Evolutionary conservation across 257 asterid genomes (phyloP).

Genomic region (Leptodermis oblonga): DNA sequence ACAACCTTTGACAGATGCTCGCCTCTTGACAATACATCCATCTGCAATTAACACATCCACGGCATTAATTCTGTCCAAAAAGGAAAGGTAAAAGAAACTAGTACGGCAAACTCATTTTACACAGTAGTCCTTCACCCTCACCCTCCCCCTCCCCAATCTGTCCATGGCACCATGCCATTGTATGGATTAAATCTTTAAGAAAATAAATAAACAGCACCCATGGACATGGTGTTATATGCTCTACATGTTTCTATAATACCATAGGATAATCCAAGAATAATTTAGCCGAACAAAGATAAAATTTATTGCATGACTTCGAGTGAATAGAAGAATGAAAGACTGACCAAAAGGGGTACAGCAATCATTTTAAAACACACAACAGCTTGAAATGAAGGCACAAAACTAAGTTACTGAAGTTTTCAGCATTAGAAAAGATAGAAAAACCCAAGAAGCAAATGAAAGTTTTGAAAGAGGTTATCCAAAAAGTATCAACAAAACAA

Average conservation of each 20-base stretch:
- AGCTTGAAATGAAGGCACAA: background rate
- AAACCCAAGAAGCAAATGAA: background rate
- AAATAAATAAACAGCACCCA: background rate
- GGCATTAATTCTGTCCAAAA: background rate
- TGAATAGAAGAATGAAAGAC: background rate
- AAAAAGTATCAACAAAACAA: slow-evolving; percentile 7
- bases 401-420: slow-evolving; percentile 2
- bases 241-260: background rate
- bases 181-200: background rate
- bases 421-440: background rate
- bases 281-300: background rate
- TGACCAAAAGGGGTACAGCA: background rate
- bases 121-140: background rate
- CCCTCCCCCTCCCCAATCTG: background rate
- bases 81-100: background rate
- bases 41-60: slow-evolving; percentile 34
- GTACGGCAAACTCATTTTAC: background rate
- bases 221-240: background rate
- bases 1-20: slow-evolving; percentile 65
- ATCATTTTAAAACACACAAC: background rate
- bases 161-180: background rate
- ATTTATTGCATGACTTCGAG: background rate
- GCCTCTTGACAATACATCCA: slow-evolving; percentile 68
- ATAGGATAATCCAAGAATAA: background rate
- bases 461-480: background rate